Evolutionary conservation across 2,329 filamentous ascomycete genomes (phyloP).

Genomic region (Daldinia eschscholtzii): DNA sequence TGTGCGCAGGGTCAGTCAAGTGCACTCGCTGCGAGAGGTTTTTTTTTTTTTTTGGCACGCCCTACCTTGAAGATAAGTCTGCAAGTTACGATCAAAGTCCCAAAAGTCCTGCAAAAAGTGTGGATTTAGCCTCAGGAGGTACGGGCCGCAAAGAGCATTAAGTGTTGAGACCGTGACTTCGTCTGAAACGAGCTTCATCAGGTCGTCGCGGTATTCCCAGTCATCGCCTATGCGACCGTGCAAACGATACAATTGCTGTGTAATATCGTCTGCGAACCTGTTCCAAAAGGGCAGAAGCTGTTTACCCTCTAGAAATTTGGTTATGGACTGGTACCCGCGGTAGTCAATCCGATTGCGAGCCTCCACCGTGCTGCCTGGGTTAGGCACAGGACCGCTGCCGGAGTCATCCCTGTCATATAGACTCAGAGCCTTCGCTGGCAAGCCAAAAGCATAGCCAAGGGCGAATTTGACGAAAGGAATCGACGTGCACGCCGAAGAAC

Average conservation of each 20-base stretch:
- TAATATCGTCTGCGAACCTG: slow-evolving; percentile 45
- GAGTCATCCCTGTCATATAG: slow-evolving; percentile 50
- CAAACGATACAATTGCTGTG: slow-evolving; percentile 35
- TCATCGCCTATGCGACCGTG: slow-evolving; percentile 32
- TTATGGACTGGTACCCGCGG: slow-evolving; percentile 40
- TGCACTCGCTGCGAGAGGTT: background rate
- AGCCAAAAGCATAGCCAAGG: slow-evolving; percentile 49
- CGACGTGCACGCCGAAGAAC: slow-evolving; percentile 44
- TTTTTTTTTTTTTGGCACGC: background rate
- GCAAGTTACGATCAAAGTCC: slow-evolving; percentile 48
- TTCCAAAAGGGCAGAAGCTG: slow-evolving; percentile 46
- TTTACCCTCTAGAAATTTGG: slow-evolving; percentile 45
- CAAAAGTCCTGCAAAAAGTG: slow-evolving; percentile 46
- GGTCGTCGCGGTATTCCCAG: slow-evolving; percentile 41
- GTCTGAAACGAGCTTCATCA: slow-evolving; percentile 45
- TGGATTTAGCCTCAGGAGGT: slow-evolving; percentile 44
- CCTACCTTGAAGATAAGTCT: slow-evolving; percentile 49
- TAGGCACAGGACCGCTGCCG: slow-evolving; percentile 42
- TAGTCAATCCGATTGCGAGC: slow-evolving; percentile 46
- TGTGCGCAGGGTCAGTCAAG: slow-evolving; percentile 23
- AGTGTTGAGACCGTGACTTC: slow-evolving; percentile 43
- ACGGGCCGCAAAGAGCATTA: slow-evolving; percentile 47
- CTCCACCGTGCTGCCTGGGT: slow-evolving; percentile 41
- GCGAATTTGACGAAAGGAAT: slow-evolving; percentile 50
- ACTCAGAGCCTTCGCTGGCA: slow-evolving; percentile 45